phyloP scores from a whole-genome alignment of 1,284 basidiomycete species.

The Leccinum griseonigrum region DNA sequence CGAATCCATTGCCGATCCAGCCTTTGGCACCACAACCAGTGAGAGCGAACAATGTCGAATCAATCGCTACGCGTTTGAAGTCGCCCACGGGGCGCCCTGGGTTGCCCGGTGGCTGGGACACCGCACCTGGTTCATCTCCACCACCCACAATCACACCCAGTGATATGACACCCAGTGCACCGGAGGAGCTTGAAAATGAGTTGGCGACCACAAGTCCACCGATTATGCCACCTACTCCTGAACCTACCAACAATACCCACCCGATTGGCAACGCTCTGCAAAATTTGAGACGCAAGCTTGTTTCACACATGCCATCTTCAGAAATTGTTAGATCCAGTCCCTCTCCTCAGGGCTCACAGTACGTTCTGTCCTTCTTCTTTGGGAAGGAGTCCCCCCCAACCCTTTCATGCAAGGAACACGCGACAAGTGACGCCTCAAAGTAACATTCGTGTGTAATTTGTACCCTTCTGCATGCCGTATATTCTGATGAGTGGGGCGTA shows the following conservation, averaged over 20 bases:
- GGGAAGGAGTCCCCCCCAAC: neutral
- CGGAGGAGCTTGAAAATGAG: conserved; percentile 11
- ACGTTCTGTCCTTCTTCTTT: conserved; percentile 1
- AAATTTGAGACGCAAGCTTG: conserved; percentile 30
- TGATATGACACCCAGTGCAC: neutral
- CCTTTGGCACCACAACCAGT: conserved; percentile 14
- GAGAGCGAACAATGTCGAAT: conserved; percentile 2
- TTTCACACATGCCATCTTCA: conserved; percentile 23
- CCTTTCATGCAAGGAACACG: conserved; percentile 13
- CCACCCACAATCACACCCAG: conserved; percentile 3
- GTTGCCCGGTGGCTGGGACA: conserved; percentile 26
- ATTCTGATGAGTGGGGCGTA: conserved; percentile 1
- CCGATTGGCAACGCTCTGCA: conserved; percentile 25
- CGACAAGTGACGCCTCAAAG: conserved; percentile 53
- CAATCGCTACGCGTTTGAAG: conserved; percentile 14
- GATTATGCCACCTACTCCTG: conserved; percentile 10
- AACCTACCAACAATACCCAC: conserved; percentile 8
- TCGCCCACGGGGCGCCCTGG: conserved; percentile 21
- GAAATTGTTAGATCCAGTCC: conserved; percentile 17
- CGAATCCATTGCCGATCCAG: conserved; percentile 11
- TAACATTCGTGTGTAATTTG: conserved; percentile 53
- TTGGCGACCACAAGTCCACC: neutral
- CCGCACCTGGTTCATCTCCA: conserved; percentile 11
- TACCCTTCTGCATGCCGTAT: neutral
- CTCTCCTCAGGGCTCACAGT: conserved; percentile 24